phyloP scores from a whole-genome alignment of 805 yeast genomes.

The Diddensiella caesifluorescens region DNA sequence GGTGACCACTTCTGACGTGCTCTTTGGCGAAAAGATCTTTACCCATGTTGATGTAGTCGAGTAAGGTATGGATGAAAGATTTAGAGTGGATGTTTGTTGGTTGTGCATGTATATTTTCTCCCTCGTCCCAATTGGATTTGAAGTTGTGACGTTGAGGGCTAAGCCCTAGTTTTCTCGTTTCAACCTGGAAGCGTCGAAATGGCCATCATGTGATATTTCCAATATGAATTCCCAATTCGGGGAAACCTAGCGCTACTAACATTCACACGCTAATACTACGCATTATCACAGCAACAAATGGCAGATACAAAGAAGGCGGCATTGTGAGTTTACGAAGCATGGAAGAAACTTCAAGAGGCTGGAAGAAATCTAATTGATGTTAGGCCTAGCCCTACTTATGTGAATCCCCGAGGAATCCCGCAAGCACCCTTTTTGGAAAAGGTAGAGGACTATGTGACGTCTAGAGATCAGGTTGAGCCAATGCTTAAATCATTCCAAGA shows the following conservation, averaged over 20 bases:
- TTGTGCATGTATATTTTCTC: too few relatives aligned
- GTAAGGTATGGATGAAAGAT: slow-evolving; percentile 7
- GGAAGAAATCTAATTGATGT: neutral
- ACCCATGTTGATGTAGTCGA: slow-evolving; percentile 56
- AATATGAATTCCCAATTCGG: neutral
- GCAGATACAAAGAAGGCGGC: too few relatives aligned
- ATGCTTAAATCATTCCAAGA: slow-evolving; percentile 76
- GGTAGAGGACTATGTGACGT: slow-evolving; percentile 68
- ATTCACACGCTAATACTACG: too few relatives aligned
- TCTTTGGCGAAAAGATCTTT: slow-evolving; percentile 95
- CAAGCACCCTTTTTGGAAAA: slow-evolving; percentile 89
- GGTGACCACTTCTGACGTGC: slow-evolving; percentile 93
- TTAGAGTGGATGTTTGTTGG: too few relatives aligned
- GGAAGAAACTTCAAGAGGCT: too few relatives aligned
- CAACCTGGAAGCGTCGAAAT: neutral
- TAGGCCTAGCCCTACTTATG: neutral
- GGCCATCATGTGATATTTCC: neutral
- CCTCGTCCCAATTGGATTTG: too few relatives aligned
- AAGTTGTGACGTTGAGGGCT: slow-evolving; percentile 1
- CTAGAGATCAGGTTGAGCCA: slow-evolving; percentile 62
- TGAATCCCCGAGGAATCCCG: slow-evolving; percentile 92
- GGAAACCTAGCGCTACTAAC: too few relatives aligned
- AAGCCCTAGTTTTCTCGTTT: slow-evolving; percentile 1
- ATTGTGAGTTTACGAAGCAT: too few relatives aligned
- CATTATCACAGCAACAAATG: too few relatives aligned